These are phyloP conservation scores for Hyaloscypha hepaticicola DNA, from an alignment of 495 filamentous ascomycete genomes.

Conservation along the genomic window DNA sequence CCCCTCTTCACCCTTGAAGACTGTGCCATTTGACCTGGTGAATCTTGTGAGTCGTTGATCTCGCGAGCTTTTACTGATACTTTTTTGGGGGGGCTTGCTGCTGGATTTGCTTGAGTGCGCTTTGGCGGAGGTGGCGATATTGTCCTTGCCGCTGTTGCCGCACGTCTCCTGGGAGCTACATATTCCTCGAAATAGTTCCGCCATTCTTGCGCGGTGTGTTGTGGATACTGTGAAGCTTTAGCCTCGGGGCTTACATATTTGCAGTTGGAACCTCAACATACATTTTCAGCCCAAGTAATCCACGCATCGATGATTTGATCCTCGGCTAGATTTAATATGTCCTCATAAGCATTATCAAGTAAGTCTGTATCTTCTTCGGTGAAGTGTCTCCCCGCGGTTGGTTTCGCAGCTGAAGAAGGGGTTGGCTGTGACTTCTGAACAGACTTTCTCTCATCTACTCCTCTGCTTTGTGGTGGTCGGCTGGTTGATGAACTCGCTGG, in stretches of 20 bases:
- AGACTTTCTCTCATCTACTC: neutral
- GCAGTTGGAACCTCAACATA: constrained; percentile 2
- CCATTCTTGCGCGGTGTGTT: constrained; percentile 39
- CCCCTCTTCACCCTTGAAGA: neutral
- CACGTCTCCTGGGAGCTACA: constrained; percentile 19
- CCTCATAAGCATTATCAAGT: constrained; percentile 16
- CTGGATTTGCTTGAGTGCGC: neutral
- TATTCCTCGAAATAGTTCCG: constrained; percentile 32
- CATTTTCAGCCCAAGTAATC: constrained; percentile 20
- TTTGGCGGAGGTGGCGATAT: neutral
- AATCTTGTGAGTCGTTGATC: constrained; percentile 22
- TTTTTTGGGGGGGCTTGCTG: neutral
- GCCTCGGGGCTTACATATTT: neutral
- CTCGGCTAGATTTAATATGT: constrained; percentile 25
- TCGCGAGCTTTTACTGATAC: neutral
- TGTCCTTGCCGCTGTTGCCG: neutral
- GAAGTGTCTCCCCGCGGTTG: constrained; percentile 18
- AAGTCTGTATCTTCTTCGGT: constrained; percentile 22
- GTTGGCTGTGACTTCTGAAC: neutral
- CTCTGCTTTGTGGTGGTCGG: neutral
- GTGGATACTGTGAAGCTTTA: constrained; percentile 20
- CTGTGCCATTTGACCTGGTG: neutral
- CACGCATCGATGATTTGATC: constrained; percentile 27
- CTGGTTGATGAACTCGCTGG: neutral
- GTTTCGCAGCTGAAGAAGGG: constrained; percentile 4